Evolutionary conservation across 495 filamentous ascomycete species (phyloP).

Genomic region (Pyronema domesticum): DNA sequence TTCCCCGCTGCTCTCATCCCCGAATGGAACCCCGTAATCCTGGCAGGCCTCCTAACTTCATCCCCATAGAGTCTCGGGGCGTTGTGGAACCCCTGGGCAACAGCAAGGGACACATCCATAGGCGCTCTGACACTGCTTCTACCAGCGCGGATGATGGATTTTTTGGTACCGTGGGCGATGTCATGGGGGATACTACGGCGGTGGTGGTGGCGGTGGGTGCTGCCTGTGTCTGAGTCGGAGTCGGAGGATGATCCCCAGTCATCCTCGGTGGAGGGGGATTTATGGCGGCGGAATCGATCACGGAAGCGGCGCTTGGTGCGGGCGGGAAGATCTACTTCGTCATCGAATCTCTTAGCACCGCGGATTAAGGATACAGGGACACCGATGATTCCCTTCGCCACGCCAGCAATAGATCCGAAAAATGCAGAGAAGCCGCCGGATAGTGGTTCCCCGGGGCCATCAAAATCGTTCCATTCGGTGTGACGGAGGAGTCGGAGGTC

Average conservation of each 20-base stretch:
- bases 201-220: conserved; percentile 3
- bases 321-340: conserved; percentile 14
- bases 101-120: conserved; percentile 52
- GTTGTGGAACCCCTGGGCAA: conserved; percentile 71
- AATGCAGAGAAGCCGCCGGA: conserved; percentile 45
- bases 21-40: conserved; percentile 50
- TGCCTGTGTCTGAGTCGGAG: no score
- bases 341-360: conserved; percentile 20
- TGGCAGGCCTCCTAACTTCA: conserved; percentile 35
- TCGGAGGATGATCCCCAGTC: conserved; percentile 1
- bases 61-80: conserved; percentile 63
- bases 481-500: conserved; percentile 49
- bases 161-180: conserved; percentile 20
- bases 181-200: conserved; percentile 11
- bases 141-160: conserved; percentile 12
- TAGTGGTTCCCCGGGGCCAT: conserved; percentile 56
- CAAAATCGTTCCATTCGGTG: conserved; percentile 63
- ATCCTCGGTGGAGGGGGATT: background rate
- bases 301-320: conserved; percentile 4
- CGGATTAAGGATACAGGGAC: conserved; percentile 11
- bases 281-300: background rate
- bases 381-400: conserved; percentile 13
- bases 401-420: conserved; percentile 33
- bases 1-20: conserved; percentile 47
- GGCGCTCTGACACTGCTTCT: conserved; percentile 27